These are phyloP conservation scores for Candida chilensis DNA, from an alignment of 805 yeast species.

Conservation along the genomic window DNA sequence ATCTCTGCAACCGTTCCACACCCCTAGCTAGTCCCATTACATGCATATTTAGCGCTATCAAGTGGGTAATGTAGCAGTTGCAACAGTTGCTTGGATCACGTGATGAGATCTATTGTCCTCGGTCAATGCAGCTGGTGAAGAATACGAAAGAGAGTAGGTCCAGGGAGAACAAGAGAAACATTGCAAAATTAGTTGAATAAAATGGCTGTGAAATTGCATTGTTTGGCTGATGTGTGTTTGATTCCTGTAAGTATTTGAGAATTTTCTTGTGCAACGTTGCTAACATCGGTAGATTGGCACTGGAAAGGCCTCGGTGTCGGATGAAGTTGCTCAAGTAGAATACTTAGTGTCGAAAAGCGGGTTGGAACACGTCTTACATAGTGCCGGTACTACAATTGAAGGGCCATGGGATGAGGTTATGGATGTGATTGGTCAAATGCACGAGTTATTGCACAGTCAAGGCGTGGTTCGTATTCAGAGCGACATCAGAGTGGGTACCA, in stretches of 20 bases:
- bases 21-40: too few relatives aligned
- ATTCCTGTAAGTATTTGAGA: slow-evolving; percentile 53
- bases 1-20: too few relatives aligned
- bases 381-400: slow-evolving; percentile 88
- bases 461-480: slow-evolving; percentile 78
- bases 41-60: too few relatives aligned
- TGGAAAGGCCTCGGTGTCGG: slow-evolving; percentile 66
- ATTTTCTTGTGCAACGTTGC: slow-evolving; percentile 2
- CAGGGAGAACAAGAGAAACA: too few relatives aligned
- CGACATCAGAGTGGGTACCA: slow-evolving; percentile 81
- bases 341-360: slow-evolving; percentile 51
- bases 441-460: slow-evolving; percentile 54
- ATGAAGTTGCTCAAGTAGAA: slow-evolving; percentile 69
- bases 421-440: slow-evolving; percentile 70
- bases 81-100: too few relatives aligned
- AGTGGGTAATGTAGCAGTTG: too few relatives aligned
- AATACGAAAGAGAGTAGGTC: too few relatives aligned
- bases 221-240: slow-evolving; percentile 81
- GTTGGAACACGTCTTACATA: slow-evolving; percentile 64
- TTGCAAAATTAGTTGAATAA: too few relatives aligned
- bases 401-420: slow-evolving; percentile 93
- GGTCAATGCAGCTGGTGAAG: too few relatives aligned
- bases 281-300: slow-evolving; percentile 56
- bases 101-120: too few relatives aligned
- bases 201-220: slow-evolving; percentile 47